These are phyloP conservation scores for Cryptosporidium ubiquitum DNA, from an alignment of 169 alveolate genomes.

Conservation along the genomic window DNA sequence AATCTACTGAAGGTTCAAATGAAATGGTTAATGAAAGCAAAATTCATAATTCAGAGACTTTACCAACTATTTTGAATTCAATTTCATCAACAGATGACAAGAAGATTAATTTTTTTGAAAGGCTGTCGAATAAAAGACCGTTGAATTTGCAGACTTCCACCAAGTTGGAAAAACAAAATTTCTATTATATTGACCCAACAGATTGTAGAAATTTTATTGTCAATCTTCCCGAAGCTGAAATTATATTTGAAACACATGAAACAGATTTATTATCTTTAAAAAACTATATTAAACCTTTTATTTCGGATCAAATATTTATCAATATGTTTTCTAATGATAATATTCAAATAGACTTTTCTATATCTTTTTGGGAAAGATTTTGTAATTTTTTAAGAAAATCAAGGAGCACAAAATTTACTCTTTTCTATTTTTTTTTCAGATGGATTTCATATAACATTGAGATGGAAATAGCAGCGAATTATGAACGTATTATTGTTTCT, in stretches of 20 bases:
- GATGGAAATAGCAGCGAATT: not conserved
- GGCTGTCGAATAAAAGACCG: conserved; percentile 2
- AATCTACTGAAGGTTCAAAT: not conserved
- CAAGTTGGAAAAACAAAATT: not conserved
- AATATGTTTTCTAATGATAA: conserved; percentile 18
- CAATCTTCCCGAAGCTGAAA: conserved; percentile 15
- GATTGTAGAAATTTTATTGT: not conserved
- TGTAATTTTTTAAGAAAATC: not conserved
- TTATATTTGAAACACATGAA: not conserved
- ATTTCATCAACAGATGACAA: conserved; percentile 11
- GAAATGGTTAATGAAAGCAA: not conserved
- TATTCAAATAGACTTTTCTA: conserved; percentile 1
- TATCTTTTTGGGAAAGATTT: conserved; percentile 57
- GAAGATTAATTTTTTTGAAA: conserved; percentile 36
- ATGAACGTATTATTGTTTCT: conserved; percentile 14
- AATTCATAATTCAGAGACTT: not conserved
- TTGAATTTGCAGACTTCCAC: not conserved
- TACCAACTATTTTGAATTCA: conserved; percentile 41
- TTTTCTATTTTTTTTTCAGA: conserved; percentile 23
- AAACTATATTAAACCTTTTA: conserved; percentile 11
- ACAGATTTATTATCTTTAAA: not conserved
- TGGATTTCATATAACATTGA: conserved; percentile 36
- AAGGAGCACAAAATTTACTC: not conserved
- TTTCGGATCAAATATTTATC: conserved; percentile 7
- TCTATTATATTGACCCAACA: conserved; percentile 1